Evolutionary conservation across 2,329 filamentous ascomycete genomes (phyloP), one percentile per base, ranked within the genome.

Genomic region (Passalora sequoiae): DNA sequence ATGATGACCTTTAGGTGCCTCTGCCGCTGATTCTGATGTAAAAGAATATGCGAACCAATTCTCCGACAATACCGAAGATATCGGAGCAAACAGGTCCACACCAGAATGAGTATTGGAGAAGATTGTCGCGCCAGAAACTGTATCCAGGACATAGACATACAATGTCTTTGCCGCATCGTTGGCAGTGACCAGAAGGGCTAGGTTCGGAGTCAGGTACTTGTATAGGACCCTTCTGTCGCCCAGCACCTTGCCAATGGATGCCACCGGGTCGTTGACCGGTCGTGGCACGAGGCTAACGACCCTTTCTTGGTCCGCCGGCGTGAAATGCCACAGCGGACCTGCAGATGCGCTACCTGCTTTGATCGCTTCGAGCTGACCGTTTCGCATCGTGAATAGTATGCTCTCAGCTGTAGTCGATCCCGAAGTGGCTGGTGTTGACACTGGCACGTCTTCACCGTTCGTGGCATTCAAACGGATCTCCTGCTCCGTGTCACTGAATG

Each of bases 21-120:
- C 65, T n/a, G 73, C 67, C 3, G 69, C 59, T 17, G 74, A 69
- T 49, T 81, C 77, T 6, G 67, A 57, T 1, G 74, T 70, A 65
- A 89, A 86, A 6, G 87, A 84, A 70, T 94, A 97, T 5, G 83
- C 77, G 60, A 94, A 89, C 89, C 91, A 97, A 68, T 98, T 97
- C 71, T 98, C 92, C 0, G 89, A 85, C 40, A 96, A 74, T 19
- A 81, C 78, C 30, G 89, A 88, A 16, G 84, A 74, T 47, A 95
- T 84, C 0, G 83, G 76, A 60, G 89, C 83, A 36, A 68, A 72
- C 1, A 78, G 73, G 60, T 97, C 89, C 24, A 95, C 81, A 3
- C 83, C 84, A 4, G 75, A 66, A 60, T 95, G 83, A 0, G 73
- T 78, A 33, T 79, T 75, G 1, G 86, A 80, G 52, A 87, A 75